Base-by-base conservation (phyloP, 495 filamentous ascomycete genomes). In the Penicillium parvum region DNA sequence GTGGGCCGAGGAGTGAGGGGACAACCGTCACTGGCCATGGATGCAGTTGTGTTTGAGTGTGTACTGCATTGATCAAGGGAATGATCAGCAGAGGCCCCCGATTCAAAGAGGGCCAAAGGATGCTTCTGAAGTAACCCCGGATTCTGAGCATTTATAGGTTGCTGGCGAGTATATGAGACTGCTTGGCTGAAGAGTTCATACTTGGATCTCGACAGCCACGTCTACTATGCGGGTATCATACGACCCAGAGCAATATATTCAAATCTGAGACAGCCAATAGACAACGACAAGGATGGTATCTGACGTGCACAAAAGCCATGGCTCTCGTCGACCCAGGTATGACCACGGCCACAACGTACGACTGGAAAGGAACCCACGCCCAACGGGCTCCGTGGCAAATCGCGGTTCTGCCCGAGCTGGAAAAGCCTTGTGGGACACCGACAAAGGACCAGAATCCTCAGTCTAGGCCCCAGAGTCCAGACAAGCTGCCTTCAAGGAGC, bases 341-440 rank as follows among this genome's bases (percentile, higher is more conserved):
- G 19, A 29, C 46, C 53, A 57, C 47, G 51, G 37, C 47, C 55
- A 45, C 37, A 5, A 30, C 22, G 28, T 32, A n/a, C 28, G 16
- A 28, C 12, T 7, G 9, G n/a, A 15, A 43, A n/a, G 12, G 15
- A 15, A 11, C 22, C 23, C 21, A 36, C 5, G 36, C 18, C 34
- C 34, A 12, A 33, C 12, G 40, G 29, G 40, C n/a, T 42, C 36
- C 40, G 55, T 58, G 52, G 52, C 55, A 30, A 56, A 59, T 59
- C 8, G 40, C 43, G 43, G 44, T 50, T 45, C 38, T 46, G 38
- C 32, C 43, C 47, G 46, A 47, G 52, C 40, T 43, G 44, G 47
- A 32, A 27, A 40, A 20, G 18, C 17, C 33, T 5, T 12, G 46
- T 39, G 46, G 40, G 12, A 50, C n/a, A 49, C 35, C 20, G 32